A percentile compares a stretch with the other conserved stretches of the same genome.
phyloP scores from a whole-genome alignment of 257 asterid genomes.

The Plantago elongata region DNA sequence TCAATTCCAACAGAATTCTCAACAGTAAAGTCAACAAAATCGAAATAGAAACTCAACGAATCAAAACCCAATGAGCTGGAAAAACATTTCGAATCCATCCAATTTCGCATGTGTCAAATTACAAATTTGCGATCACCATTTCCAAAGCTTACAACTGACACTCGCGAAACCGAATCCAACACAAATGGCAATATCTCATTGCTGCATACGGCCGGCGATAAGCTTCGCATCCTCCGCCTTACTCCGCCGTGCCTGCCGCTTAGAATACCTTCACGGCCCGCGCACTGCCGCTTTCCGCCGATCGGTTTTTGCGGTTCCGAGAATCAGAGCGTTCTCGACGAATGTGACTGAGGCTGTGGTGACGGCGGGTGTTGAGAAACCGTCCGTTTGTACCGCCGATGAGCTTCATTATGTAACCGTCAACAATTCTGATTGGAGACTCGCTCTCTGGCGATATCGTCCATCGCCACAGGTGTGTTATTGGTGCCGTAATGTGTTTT shows the following conservation, averaged over 20 bases:
- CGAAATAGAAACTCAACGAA: too few species aligned
- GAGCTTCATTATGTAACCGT: constrained; percentile 88
- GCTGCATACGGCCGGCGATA: constrained; percentile 59
- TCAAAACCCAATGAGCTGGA: too few species aligned
- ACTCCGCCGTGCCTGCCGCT: constrained; percentile 33
- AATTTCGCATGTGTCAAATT: not conserved
- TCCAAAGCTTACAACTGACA: not conserved
- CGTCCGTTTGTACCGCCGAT: constrained; percentile 87
- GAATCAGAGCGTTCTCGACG: constrained; percentile 35
- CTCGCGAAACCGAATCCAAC: not conserved
- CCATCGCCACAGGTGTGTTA: constrained; percentile 71
- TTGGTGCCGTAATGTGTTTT: not conserved
- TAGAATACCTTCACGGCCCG: constrained; percentile 23
- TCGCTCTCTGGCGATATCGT: constrained; percentile 91
- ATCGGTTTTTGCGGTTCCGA: constrained; percentile 20
- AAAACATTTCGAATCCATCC: not conserved
- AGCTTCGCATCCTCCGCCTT: constrained; percentile 58
- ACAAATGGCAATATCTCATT: constrained; percentile 38
- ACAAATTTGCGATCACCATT: too few species aligned
- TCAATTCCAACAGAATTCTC: not conserved
- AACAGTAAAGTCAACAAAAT: not conserved
- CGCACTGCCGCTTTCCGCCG: constrained; percentile 42
- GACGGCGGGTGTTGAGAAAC: constrained; percentile 34
- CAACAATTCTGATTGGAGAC: constrained; percentile 62
- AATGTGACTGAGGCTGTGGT: constrained; percentile 28